These are phyloP conservation scores for Metarhizium guizhouense DNA, from an alignment of 2,329 filamentous ascomycete genomes.

Conservation along the genomic window DNA sequence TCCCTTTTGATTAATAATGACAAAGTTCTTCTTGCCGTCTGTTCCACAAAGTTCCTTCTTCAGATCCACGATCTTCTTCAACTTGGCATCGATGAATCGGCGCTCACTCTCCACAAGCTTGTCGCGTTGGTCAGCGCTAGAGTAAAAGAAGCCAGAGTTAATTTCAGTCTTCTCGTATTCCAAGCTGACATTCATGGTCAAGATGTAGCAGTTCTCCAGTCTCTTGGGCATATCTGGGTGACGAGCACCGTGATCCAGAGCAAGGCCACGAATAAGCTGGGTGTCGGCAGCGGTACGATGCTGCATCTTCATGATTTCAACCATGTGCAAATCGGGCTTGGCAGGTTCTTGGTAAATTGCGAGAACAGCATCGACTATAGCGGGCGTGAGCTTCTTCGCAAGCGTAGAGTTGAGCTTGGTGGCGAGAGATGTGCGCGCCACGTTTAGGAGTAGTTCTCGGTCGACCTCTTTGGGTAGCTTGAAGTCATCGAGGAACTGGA, in stretches of 20 bases:
- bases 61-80: conserved; percentile 93
- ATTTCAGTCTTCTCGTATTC: conserved; percentile 99
- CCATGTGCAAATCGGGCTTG: conserved; percentile 97
- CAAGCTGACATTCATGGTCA: conserved; percentile 91
- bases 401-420: conserved; percentile 90
- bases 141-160: conserved; percentile 99
- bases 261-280: conserved; percentile 86
- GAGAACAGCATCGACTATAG: conserved; percentile 93
- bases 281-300: conserved; percentile 94
- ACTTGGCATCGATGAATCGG: conserved; percentile 88
- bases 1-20: conserved; percentile 98
- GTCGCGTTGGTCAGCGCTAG: conserved; percentile 89
- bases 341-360: conserved; percentile 82
- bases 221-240: conserved; percentile 98
- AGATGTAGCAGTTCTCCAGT: conserved; percentile 88
- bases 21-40: conserved; percentile 90
- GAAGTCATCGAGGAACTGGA: conserved; percentile 87
- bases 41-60: conserved; percentile 96
- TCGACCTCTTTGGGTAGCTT: conserved; percentile 85
- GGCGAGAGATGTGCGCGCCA: conserved; percentile 86
- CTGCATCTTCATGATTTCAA: conserved; percentile 99
- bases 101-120: conserved; percentile 98
- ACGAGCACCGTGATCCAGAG: conserved; percentile 87
- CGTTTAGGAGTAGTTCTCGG: conserved; percentile 84
- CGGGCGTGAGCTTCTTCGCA: conserved; percentile 83